Conservation (phyloP, 371 early-diverging fungal genomes). For the Apophysomyces sp. region DNA sequence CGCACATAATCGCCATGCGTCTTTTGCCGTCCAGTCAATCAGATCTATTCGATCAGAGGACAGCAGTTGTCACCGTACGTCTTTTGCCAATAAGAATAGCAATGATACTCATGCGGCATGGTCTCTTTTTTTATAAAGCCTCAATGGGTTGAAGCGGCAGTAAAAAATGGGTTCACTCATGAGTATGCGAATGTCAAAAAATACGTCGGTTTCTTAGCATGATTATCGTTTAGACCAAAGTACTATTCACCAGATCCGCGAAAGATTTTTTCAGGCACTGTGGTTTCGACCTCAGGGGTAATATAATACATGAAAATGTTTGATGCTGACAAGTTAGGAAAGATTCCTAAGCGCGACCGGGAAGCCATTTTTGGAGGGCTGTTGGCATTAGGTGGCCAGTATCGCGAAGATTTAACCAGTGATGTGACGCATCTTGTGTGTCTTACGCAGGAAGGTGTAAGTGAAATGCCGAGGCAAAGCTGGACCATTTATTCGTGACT, state of each 20-base stretch:
- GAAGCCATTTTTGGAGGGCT: slow-evolving; percentile 49
- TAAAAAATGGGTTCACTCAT: slow-evolving; percentile 28
- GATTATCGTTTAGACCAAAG: slow-evolving; percentile 27
- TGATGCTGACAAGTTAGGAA: not conserved
- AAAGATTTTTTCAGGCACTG: slow-evolving; percentile 60
- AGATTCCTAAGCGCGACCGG: slow-evolving; percentile 49
- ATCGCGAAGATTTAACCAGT: slow-evolving; percentile 27
- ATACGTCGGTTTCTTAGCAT: not conserved
- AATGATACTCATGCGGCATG: not conserved
- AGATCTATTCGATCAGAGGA: not conserved
- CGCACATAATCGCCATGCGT: not conserved
- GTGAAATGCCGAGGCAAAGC: slow-evolving; percentile 2
- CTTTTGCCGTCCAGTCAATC: not conserved
- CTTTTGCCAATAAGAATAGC: not conserved
- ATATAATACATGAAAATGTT: not conserved
- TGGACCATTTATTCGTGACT: not conserved
- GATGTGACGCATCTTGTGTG: slow-evolving; percentile 67
- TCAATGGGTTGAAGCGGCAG: slow-evolving; percentile 18
- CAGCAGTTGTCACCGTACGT: not conserved
- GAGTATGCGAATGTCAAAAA: slow-evolving; percentile 25
- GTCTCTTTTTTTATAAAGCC: slow-evolving; percentile 11
- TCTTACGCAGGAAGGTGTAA: slow-evolving; percentile 47
- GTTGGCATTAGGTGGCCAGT: slow-evolving; percentile 60
- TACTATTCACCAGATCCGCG: slow-evolving; percentile 54
- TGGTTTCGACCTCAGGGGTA: slow-evolving; percentile 50